Percentiles rank a stretch among this genome's conserved stretches.
Conservation (phyloP, 768 basidiomycete species). For the Suillus tomentosus region DNA sequence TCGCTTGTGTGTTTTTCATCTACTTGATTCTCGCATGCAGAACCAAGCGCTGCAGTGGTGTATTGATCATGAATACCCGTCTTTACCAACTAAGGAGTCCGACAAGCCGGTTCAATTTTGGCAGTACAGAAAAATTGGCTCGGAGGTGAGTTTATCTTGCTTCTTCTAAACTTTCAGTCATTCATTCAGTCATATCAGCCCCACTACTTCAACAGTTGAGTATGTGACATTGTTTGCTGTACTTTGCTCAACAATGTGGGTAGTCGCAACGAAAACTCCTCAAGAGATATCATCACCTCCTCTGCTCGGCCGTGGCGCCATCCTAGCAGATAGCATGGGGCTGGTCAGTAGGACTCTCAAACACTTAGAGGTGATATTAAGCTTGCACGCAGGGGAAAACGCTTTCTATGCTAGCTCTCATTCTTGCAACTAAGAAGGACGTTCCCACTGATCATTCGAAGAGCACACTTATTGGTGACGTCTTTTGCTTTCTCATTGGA, state of each 20-base stretch:
- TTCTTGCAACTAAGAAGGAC: slow-evolving; percentile 76
- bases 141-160: slow-evolving; percentile 46
- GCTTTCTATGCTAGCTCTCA: slow-evolving; percentile 80
- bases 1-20: not conserved
- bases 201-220: slow-evolving; percentile 71
- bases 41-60: slow-evolving; percentile 88
- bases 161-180: not conserved
- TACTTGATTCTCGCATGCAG: slow-evolving; percentile 37
- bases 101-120: slow-evolving; percentile 90
- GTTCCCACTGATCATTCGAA: slow-evolving; percentile 55
- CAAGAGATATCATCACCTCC: slow-evolving; percentile 57
- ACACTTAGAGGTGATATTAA: slow-evolving; percentile 8
- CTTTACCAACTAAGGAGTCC: slow-evolving; percentile 60
- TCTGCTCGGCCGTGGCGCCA: slow-evolving; percentile 76
- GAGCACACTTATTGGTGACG: slow-evolving; percentile 75
- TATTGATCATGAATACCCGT: slow-evolving; percentile 76
- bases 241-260: slow-evolving; percentile 9
- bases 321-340: slow-evolving; percentile 92
- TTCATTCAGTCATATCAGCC: slow-evolving; percentile 31
- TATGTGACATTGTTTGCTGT: slow-evolving; percentile 7
- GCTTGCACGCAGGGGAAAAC: slow-evolving; percentile 77
- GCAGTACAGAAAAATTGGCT: slow-evolving; percentile 61
- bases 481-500: not conserved
- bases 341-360: slow-evolving; percentile 36
- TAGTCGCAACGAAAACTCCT: slow-evolving; percentile 82